Base-by-base conservation (phyloP, 2,329 filamentous ascomycete genomes). In the Scleromitrula shiraiana region DNA sequence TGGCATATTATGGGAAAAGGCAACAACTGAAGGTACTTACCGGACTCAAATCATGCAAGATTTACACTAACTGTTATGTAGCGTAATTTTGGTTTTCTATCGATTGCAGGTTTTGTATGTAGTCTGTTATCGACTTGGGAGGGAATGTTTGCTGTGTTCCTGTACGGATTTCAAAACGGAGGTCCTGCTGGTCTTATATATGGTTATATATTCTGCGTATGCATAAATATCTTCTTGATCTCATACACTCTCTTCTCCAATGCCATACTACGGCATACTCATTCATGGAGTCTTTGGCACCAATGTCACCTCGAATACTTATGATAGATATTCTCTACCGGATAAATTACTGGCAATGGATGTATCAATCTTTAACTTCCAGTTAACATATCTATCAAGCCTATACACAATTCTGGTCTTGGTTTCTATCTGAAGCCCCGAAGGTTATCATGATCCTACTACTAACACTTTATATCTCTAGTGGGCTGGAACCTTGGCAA, bases 111-210 rank as follows among this genome's bases (percentile, higher is more conserved):
- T 7, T 71, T 71, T 50, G 63, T 65, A 1, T 66, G 65, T 38
- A 67, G 68, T 20, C 56, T 69, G 22, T 66, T 69, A 56, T 63
- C 65, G 14, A 70, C 68, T 5, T 71, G 68, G 68, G 68, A 70
- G 53, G 62, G 64, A 39, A 59, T 51, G 32, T 43, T 54, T 20
- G 23, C 47, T 29, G 51, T 51, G 27, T 58, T 55, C 40, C 30
- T 53, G 6, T 51, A 45, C 37, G 52, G 50, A 6, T 55, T 57
- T 41, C 40, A 50, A 22, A 59, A 56, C 41, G 53, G 56, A 22
- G 55, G 57, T 19, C 56, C 56, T 15, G 57, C 56, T 24, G 69
- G 69, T 14, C 59, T 68, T 39, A 64, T 71, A 27, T 70, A 64
- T 59, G 59, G 64, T 19, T 68, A 56, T 47, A 40, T 68, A 1